Percentiles rank a stretch among this genome's conserved stretches.
Conservation (phyloP, 768 basidiomycete species). For the Leccinellum albellum region DNA sequence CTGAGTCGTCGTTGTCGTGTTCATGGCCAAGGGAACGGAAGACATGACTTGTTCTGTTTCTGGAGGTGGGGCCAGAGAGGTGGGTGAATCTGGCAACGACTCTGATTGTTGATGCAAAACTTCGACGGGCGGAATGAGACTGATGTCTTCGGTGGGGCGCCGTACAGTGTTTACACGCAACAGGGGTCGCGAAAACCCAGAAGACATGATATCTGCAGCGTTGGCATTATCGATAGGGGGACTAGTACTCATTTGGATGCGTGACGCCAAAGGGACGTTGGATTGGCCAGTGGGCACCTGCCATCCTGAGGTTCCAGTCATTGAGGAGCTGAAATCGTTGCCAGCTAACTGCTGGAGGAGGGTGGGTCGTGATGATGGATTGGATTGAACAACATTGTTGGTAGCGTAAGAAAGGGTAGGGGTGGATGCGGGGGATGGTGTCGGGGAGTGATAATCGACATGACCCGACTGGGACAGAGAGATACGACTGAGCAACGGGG, state of each 20-base stretch:
- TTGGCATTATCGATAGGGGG: background rate
- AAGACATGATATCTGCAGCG: background rate
- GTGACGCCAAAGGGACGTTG: slow-evolving; percentile 19
- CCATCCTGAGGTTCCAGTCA: background rate
- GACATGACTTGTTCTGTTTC: background rate
- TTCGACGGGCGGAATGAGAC: slow-evolving; percentile 32
- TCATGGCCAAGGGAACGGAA: background rate
- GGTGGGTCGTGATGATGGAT: slow-evolving; percentile 16
- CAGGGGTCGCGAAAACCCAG: background rate
- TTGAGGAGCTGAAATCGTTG: background rate
- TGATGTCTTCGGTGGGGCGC: background rate
- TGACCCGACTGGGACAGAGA: slow-evolving; percentile 32
- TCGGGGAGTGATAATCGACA: slow-evolving; percentile 24
- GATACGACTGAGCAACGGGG: slow-evolving; percentile 50
- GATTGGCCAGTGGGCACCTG: slow-evolving; percentile 7
- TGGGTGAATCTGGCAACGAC: slow-evolving; percentile 15
- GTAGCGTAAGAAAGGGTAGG: slow-evolving; percentile 1
- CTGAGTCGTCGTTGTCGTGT: background rate
- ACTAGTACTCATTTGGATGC: slow-evolving; percentile 18
- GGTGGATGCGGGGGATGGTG: slow-evolving; percentile 19
- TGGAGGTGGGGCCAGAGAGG: slow-evolving; percentile 3
- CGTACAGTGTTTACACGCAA: background rate
- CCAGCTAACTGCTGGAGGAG: slow-evolving; percentile 22
- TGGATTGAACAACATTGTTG: background rate
- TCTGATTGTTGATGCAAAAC: slow-evolving; percentile 18